Conservation (phyloP, 192 early-diverging fungal species). For the Podila verticillata region DNA sequence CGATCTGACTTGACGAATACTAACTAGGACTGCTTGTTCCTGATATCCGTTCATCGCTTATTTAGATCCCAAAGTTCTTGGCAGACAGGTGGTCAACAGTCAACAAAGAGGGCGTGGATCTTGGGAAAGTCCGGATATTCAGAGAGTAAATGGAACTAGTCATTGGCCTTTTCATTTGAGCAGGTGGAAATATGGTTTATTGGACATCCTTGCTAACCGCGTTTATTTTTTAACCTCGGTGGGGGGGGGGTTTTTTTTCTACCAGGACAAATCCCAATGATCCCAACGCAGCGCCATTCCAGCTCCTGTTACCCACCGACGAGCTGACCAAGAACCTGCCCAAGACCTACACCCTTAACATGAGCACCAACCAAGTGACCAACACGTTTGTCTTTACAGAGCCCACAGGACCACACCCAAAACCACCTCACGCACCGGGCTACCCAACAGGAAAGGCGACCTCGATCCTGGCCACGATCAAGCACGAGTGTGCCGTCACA, state of each 20-base stretch:
- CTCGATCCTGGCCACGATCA: constrained; percentile 70
- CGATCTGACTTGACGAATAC: too few species aligned
- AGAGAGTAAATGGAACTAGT: constrained; percentile 48
- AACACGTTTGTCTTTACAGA: constrained; percentile 87
- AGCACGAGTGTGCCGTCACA: constrained; percentile 77
- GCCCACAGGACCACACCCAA: constrained; percentile 46
- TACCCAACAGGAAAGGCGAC: constrained; percentile 61
- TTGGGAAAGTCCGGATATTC: constrained; percentile 85
- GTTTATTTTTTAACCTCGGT: background rate
- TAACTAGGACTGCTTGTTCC: background rate
- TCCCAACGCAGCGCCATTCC: constrained; percentile 60
- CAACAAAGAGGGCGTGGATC: constrained; percentile 70
- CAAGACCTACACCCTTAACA: constrained; percentile 84
- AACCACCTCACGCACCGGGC: constrained; percentile 27
- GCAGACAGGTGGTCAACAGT: constrained; percentile 84
- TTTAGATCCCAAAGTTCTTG: constrained; percentile 84
- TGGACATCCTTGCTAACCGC: constrained; percentile 1
- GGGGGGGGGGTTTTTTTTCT: background rate
- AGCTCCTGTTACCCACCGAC: constrained; percentile 75
- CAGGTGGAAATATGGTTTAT: background rate
- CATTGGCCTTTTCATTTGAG: background rate
- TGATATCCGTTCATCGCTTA: background rate
- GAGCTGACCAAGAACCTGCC: constrained; percentile 72
- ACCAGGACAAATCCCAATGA: constrained; percentile 46
- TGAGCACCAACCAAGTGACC: constrained; percentile 72